These are phyloP conservation scores for Cadophora sp. DNA, from an alignment of 2,329 filamentous ascomycete species.

Conservation along the genomic window DNA sequence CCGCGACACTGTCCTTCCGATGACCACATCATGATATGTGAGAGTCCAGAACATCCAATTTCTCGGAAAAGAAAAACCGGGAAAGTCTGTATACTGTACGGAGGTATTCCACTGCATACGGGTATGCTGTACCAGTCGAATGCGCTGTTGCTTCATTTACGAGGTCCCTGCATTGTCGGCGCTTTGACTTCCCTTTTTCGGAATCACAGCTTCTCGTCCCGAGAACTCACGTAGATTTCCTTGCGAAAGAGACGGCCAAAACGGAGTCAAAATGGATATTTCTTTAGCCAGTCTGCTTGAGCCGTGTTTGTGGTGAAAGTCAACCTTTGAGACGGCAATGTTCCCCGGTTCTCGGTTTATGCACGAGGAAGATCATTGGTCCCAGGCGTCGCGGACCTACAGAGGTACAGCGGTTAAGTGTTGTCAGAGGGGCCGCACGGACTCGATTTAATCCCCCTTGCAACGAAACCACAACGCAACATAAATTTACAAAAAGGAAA, in stretches of 20 bases:
- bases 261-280: neutral
- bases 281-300: neutral
- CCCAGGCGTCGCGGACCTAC: no score
- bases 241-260: neutral
- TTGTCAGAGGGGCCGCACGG: no score
- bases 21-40: neutral
- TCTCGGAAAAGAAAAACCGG: neutral
- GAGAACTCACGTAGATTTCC: neutral
- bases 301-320: neutral
- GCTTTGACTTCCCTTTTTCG: neutral
- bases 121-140: slow-evolving; percentile 1
- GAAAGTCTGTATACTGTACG: neutral
- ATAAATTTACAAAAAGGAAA: no score
- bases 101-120: neutral
- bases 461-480: no score
- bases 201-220: neutral
- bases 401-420: no score
- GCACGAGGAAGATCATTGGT: neutral
- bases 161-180: slow-evolving; percentile 6
- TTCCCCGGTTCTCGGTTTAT: neutral
- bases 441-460: no score
- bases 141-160: neutral
- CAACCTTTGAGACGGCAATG: neutral
- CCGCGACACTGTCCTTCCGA: neutral
- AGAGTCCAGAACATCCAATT: neutral